Base-by-base conservation (phyloP, 805 yeast genomes). In the Ogataea haglerorum region DNA sequence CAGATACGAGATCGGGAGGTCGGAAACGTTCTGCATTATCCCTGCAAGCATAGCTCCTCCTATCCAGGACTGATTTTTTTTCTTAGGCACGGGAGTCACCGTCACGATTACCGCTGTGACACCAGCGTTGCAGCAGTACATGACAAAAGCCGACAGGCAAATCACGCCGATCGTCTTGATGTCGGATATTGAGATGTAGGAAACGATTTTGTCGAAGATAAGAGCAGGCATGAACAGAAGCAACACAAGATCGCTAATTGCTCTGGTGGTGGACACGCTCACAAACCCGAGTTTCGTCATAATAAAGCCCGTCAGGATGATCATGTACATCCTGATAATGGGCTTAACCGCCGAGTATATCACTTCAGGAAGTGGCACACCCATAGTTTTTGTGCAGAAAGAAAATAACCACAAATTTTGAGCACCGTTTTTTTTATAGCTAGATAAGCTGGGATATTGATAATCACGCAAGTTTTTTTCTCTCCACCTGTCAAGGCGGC, bases 41-140 rank as follows among this genome's bases (percentile, higher is more conserved):
- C 88, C 87, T 1, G 83, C 88, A 6, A 81, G 73, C 10, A 83
- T 46, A 9, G 81, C 73, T 0, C 90, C 89, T 25, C 88, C 88
- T 18, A 72, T 62, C 90, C 90, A 84, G 37, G 73, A 62, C n/a
- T 48, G 28, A 3, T 49, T 42, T 15, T 52, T 46, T 19, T 37
- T 29, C 49, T 70, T 77, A 1, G 93, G 91, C 10, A 79, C 65
- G 2, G 76, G 76, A 0, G 65, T 57, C 13, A 58, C 40, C 10
- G 47, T 30, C 6, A 61, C 53, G 16, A 60, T 64, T 2, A 57
- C 31, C 7, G 60, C 54, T 0, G 85, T 79, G 30, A 75, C 67
- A 5, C 58, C 49, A 0, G 71, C 65, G 6, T 85, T 86, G 6
- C 76, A 54, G 3, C 59, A 52, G 45, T 76, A 80, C 45, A 82